Base-by-base conservation (phyloP, 2,329 filamentous ascomycete genomes). In the Xylariaceae sp. region DNA sequence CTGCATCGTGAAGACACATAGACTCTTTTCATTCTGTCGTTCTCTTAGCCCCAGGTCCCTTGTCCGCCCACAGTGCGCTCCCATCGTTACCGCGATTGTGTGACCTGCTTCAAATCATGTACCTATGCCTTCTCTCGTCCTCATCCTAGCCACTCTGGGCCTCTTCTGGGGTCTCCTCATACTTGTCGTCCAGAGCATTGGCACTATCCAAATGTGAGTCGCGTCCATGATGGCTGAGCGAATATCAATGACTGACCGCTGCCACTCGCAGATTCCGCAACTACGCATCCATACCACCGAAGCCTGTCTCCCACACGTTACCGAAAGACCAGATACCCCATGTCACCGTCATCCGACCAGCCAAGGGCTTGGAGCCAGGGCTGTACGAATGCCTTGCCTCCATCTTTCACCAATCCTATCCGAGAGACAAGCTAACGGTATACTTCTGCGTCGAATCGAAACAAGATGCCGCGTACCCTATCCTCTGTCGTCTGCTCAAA, bases 321-420 rank as follows among this genome's bases (percentile, higher is more conserved):
- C 64, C 66, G 3, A 56, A 66, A 31, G 61, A 75, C 50, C 67
- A 81, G 30, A 72, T 89, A 3, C 91, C 90, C 13, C 83, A 88
- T 67, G 76, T 98, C 55, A 97, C 93, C 24, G 77, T 95, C 46
- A 89, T 98, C 52, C 86, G 93, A 2, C 94, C 93, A 0, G 84
- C 95, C 50, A 97, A 96, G 66, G 93, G 90, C 46, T 74, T 95
- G 42, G 93, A 97, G 62, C 87, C 89, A 3, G 79, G 82, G 50
- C 80, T 97, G 18, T 95, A 95, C 72, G 88, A 95, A 57, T 97
- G 93, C 59, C 83, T 98, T 31, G 85, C 87, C 22, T 85, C 90
- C 4, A 88, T 85, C 2, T 90, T 96, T 61, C 79, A 72, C 35
- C 90, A 95, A 63, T 74, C 80, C 41, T 97, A 97, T 59, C 88